Evolutionary conservation across 495 filamentous ascomycete species (phyloP), one percentile per base, ranked within the genome.

Genomic region (Tuber indicum): DNA sequence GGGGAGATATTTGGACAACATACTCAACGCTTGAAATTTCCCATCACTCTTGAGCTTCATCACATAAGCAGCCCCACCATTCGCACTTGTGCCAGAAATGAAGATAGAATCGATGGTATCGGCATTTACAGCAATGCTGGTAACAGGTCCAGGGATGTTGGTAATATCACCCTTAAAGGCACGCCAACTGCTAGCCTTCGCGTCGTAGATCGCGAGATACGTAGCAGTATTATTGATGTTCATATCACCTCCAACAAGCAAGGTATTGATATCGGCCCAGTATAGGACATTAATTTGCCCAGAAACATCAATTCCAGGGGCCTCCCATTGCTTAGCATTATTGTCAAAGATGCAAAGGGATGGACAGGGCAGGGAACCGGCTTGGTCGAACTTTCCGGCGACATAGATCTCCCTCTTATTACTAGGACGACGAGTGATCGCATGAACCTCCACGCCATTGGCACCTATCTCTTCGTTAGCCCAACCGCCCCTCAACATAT

Each of bases 331-430:
- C 8, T 87, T 88, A 10, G 85, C 86, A 4, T 86, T 81, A 23
- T 90, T 89, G 80, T 91, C 90, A 84, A 91, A 95, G 75, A 91
- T 86, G 85, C 96, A 99, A 36, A 99, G 89, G 69, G 89, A 89
- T 2, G 90, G 88, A 82, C 96, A 99, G 58, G 87, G 89, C 39
- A 98, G 88, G 16, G 91, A 90, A n/a, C 96, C 96, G 44, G 94
- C 96, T 16, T 87, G 87, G 3, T 88, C 86, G 80, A 98, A 99
- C 43, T 87, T 89, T 44, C 96, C 96, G 23, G 91, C 96, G 45
- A 98, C 90, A 83, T 93, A 99, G 46, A 99, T 87, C 62, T 95
- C 89, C 1, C 87, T 85, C 43, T 90, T 90, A 75, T 86, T 87
- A 36, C 26, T 66, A 8, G 92, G 91, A 52, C 90, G 90, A 10